A percentile compares a stretch with the other conserved stretches of the same genome.
These are phyloP conservation scores for Penicillium ochrochloron DNA, from an alignment of 495 filamentous ascomycete genomes.

Conservation along the genomic window DNA sequence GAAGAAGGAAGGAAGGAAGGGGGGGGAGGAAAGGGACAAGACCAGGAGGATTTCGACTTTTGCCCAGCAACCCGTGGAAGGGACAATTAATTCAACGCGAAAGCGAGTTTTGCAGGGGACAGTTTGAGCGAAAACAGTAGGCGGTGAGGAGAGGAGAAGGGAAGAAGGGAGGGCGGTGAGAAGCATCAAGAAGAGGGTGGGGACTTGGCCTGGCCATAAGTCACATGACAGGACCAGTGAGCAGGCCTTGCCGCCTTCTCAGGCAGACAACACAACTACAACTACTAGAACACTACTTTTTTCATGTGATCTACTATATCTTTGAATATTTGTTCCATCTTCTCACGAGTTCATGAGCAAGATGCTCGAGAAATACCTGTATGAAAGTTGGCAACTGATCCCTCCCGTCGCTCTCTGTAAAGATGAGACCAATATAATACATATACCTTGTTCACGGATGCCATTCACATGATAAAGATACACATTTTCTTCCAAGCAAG, in stretches of 20 bases:
- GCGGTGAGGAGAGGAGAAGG: constrained; percentile 6
- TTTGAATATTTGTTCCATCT: background rate
- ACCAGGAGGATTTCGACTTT: background rate
- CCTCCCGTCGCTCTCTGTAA: background rate
- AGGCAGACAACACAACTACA: too few relatives aligned
- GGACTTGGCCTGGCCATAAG: background rate
- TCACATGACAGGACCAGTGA: too few relatives aligned
- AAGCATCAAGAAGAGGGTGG: background rate
- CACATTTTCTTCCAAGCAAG: background rate
- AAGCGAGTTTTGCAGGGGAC: constrained; percentile 24
- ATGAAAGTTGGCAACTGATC: too few relatives aligned
- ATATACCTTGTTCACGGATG: background rate
- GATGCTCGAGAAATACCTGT: too few relatives aligned
- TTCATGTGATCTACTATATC: background rate
- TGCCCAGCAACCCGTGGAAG: constrained; percentile 7
- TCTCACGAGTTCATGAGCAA: background rate
- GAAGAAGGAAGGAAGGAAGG: constrained; percentile 5
- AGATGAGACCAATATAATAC: background rate
- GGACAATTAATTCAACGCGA: constrained; percentile 14
- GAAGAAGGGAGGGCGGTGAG: constrained; percentile 5
- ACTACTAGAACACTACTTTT: background rate
- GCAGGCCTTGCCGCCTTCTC: too few relatives aligned
- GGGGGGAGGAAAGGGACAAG: background rate
- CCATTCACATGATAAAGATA: background rate
- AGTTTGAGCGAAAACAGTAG: constrained; percentile 9